Conservation (phyloP, 2,329 filamentous ascomycete species). For the Pleoardoris graminearum region DNA sequence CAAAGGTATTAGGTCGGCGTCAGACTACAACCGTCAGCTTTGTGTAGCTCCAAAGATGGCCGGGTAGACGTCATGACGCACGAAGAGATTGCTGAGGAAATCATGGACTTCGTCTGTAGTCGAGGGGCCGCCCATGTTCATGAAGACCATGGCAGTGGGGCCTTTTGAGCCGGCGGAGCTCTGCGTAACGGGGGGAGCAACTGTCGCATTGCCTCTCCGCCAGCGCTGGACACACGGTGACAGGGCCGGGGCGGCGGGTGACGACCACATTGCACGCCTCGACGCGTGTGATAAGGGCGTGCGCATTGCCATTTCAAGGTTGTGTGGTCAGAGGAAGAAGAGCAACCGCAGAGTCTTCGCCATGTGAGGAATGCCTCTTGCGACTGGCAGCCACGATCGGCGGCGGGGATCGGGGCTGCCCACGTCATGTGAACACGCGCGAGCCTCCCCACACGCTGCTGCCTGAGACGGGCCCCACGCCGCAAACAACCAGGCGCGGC, state of each 20-base stretch:
- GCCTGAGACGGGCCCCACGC: constrained; percentile 10
- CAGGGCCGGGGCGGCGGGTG: constrained; percentile 32
- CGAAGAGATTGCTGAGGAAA: constrained; percentile 90
- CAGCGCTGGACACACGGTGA: constrained; percentile 41
- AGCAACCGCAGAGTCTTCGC: no score
- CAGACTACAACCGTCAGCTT: constrained; percentile 63
- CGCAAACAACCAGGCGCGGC: no score
- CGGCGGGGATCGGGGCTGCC: constrained; percentile 19
- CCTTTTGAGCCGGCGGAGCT: constrained; percentile 71
- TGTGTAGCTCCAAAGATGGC: not conserved
- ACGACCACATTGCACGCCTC: constrained; percentile 35
- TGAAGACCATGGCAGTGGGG: constrained; percentile 95
- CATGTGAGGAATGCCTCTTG: no score
- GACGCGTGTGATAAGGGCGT: constrained; percentile 37
- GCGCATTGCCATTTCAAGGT: constrained; percentile 48
- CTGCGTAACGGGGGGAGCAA: constrained; percentile 78
- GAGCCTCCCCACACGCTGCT: constrained; percentile 17
- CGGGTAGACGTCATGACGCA: constrained; percentile 48
- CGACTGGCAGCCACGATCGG: constrained; percentile 30
- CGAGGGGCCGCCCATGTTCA: constrained; percentile 97
- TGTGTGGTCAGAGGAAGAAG: constrained; percentile 41
- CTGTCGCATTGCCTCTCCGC: constrained; percentile 45
- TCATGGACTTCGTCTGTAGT: constrained; percentile 84
- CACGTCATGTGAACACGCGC: constrained; percentile 9
- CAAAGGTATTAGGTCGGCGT: constrained; percentile 93